phyloP scores from a whole-genome alignment of 75 land plant genomes.

The Cupressus sempervirens region DNA sequence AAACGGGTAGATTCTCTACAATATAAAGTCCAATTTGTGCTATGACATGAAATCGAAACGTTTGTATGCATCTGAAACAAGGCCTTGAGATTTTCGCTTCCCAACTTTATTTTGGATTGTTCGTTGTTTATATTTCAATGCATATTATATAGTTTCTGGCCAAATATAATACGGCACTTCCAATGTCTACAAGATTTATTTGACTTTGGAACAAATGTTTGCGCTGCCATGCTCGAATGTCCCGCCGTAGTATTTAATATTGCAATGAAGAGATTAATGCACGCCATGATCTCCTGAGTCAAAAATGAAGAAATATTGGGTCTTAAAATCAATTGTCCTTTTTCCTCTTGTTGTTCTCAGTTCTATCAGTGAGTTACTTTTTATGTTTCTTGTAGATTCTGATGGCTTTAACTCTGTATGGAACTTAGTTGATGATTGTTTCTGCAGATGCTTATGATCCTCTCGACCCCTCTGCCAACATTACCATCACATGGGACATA shows the following conservation, averaged over 20 bases:
- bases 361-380: not conserved
- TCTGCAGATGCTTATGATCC: constrained; percentile 51
- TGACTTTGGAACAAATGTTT: not conserved
- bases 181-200: not conserved
- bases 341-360: not conserved
- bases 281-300: not conserved
- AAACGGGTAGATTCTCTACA: no score
- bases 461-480: constrained; percentile 44
- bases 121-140: not conserved
- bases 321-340: not conserved
- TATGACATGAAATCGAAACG: not conserved
- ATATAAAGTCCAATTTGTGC: no score
- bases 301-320: not conserved
- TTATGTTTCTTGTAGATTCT: not conserved
- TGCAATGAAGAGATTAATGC: not conserved
- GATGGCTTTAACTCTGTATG: not conserved
- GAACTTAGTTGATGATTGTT: not conserved
- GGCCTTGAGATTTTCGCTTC: not conserved
- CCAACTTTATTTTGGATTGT: not conserved
- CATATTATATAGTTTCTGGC: not conserved
- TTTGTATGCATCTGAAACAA: not conserved
- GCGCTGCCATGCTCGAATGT: not conserved
- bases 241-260: not conserved
- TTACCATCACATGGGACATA: constrained; percentile 47
- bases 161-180: not conserved